Base-by-base conservation (phyloP, 495 filamentous ascomycete genomes). In the Ramalina intermedia region DNA sequence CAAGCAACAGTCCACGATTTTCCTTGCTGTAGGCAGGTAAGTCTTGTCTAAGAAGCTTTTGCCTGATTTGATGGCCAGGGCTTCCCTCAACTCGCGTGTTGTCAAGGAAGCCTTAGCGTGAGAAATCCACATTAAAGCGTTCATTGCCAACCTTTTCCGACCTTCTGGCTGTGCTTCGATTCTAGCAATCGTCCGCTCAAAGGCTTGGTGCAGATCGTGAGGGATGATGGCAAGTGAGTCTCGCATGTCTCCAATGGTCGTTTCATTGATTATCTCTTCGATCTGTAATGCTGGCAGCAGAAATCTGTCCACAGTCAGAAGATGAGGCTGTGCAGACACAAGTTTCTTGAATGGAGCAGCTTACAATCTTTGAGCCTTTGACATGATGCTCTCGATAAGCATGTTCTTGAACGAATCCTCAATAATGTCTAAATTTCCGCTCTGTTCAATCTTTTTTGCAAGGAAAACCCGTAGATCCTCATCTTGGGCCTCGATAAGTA, bases 261-360 rank as follows among this genome's bases (percentile, higher is more conserved):
- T 29, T 46, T 50, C 52, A 6, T 36, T 40, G 2, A 54, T 8
- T 18, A 54, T 42, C 6, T 23, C n/a, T 40, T 46, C 14, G n/a
- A 54, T 49, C 33, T 54, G 52, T 27, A 54, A 41, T 11, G 43
- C 47, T 6, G 47, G 46, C 8, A 54, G 47, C 35, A 54, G 41
- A 36, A 54, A 54, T 47, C 47, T 52, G 42, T 24, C 39, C 11
- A 29, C 16, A 35, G 13, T 43, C 9, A 43, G 37, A 35, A 4
- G 18, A 9, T n/a, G n/a, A 16, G 8, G 48, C 1, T 23, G 27
- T 23, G 27, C 35, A 33, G 4, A 24, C 33, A 41, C 16, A n/a
- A 36, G 1, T 8, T 2, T 2, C 18, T 26, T 5, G 20, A 21
- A 42, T n/a, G 14, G 16, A 9, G 24, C 11, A 35, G 16, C 46